These are phyloP conservation scores for Fusarium palustre DNA, from an alignment of 2,329 filamentous ascomycete genomes.

Conservation along the genomic window DNA sequence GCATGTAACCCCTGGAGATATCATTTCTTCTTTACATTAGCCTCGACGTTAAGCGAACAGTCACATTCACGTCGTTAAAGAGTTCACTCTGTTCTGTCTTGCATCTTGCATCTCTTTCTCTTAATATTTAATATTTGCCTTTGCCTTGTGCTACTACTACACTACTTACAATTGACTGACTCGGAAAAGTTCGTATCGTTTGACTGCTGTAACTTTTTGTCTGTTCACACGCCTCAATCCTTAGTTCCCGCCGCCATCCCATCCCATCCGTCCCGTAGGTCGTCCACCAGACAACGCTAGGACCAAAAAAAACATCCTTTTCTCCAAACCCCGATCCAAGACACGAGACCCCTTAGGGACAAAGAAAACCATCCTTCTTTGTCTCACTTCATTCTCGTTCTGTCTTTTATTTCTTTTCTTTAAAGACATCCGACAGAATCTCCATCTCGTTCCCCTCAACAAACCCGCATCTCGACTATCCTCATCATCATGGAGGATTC, in stretches of 20 bases:
- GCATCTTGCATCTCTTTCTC: not conserved
- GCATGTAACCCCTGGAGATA: conserved; percentile 36
- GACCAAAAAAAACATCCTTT: conserved; percentile 11
- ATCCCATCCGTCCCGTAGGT: conserved; percentile 34
- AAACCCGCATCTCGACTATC: not conserved
- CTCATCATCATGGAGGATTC: conserved; percentile 49
- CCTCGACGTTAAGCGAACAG: conserved; percentile 17
- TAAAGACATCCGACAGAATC: conserved; percentile 12
- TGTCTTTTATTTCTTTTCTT: conserved; percentile 16
- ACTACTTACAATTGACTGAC: conserved; percentile 6
- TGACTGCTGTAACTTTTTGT: not conserved
- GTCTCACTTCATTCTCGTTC: conserved; percentile 7
- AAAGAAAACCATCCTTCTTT: conserved; percentile 11
- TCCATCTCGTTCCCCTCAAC: not conserved
- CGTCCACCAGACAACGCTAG: conserved; percentile 48
- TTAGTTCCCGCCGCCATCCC: conserved; percentile 42
- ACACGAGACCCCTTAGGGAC: conserved; percentile 33
- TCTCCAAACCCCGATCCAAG: not conserved
- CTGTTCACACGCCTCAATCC: conserved; percentile 16
- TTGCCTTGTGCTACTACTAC: not conserved
- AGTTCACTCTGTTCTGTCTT: not conserved
- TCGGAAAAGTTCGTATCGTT: not conserved
- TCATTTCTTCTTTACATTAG: conserved; percentile 42
- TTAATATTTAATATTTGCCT: not conserved
- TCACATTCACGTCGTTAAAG: not conserved